Evolutionary conservation across 306 rosid genomes (phyloP).

Genomic region (Quercus mongolica): DNA sequence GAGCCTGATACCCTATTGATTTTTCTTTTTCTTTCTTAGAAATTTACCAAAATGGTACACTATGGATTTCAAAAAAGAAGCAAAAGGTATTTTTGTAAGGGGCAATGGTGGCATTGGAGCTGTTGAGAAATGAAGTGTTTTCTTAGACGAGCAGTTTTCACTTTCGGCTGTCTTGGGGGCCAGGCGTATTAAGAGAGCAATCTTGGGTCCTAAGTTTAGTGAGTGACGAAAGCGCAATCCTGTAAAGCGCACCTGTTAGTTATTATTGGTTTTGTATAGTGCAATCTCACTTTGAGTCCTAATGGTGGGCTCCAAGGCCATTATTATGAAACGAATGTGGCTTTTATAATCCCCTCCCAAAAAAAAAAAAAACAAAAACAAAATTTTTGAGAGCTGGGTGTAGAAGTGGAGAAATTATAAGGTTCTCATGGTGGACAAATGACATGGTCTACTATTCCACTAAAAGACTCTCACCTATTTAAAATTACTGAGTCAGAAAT

Average conservation of each 20-base stretch:
- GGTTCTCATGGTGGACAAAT: no score
- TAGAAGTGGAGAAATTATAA: no score
- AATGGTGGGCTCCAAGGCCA: slow-evolving; percentile 17
- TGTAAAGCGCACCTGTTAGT: slow-evolving; percentile 18
- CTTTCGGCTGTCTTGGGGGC: slow-evolving; percentile 51
- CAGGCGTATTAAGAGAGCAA: slow-evolving; percentile 26
- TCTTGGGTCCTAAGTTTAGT: slow-evolving; percentile 57
- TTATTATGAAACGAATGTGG: neutral
- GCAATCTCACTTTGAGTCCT: slow-evolving; percentile 16
- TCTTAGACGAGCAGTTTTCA: slow-evolving; percentile 7
- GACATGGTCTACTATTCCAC: no score
- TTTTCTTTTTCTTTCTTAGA: neutral
- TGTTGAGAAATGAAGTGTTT: slow-evolving; percentile 15
- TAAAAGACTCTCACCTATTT: no score
- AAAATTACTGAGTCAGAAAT: no score
- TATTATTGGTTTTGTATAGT: slow-evolving; percentile 29
- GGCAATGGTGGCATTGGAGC: slow-evolving; percentile 3
- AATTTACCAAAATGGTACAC: neutral
- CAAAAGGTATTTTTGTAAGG: neutral
- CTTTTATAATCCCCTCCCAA: neutral
- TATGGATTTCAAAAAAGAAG: neutral
- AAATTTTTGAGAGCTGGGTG: no score
- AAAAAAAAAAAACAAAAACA: no score
- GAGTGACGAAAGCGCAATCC: slow-evolving; percentile 32
- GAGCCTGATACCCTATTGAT: neutral